Evolutionary conservation across 2,329 filamentous ascomycete species (phyloP), one percentile per base, ranked within the genome.

Genomic region (Aspergillus costaricaensis): DNA sequence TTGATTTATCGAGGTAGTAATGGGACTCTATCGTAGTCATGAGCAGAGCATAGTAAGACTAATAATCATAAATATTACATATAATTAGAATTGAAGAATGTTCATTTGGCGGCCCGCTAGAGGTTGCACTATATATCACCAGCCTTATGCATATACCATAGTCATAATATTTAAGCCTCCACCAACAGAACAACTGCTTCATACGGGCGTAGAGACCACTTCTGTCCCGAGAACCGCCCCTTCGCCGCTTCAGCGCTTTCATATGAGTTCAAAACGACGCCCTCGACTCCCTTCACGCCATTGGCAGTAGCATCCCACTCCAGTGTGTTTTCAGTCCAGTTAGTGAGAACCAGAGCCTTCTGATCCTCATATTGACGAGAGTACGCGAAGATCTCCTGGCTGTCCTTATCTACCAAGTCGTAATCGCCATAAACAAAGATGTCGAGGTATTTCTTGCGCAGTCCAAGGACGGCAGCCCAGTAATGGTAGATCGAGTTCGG

Each of bases 401-500:
- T 82, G 4, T 85, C 78, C 0, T 78, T 72, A 0, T 84, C 82
- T 1, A 89, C 71, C 23, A 83, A 66, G 53, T 81, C 79, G 62
- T 90, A 91, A 57, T 85, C 78, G 0, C 89, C 89, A 66, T 91
- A 90, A 3, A 91, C 83, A 60, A 91, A 86, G 1, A 90, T 70
- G 62, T 90, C 84, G 48, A 81, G 81, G 67, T 85, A 79, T 49
- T 82, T 73, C 69, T 90, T 90, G 62, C 90, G 82, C 55, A 87
- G 69, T 25, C 76, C 69, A n/a, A 91, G 77, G 57, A 88, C 81
- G 0, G 74, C 74, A 44, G 83, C 81, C 82, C 88, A 92, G 72
- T 86, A 89, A 60, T 80, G 76, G 69, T 88, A 85, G 19, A 87
- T 81, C 7, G 83, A 87, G 15, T 71, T 65, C 0, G 73, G 71